phyloP scores from a whole-genome alignment of 331 rosid species.

The Pyracantha coccinea region DNA sequence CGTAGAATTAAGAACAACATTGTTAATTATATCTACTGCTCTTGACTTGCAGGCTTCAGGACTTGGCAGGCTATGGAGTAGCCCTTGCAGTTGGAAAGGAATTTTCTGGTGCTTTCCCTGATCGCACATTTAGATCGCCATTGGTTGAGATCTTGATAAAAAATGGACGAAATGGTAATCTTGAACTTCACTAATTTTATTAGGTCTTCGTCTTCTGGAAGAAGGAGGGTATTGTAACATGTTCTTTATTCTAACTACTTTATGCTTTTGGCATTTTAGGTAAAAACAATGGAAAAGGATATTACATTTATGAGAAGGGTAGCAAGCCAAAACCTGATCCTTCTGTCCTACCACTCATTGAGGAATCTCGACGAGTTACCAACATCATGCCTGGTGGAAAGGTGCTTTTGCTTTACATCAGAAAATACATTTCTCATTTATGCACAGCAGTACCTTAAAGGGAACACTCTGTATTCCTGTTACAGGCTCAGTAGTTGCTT shows the following conservation, averaged over 20 bases:
- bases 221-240: slow-evolving; percentile 1
- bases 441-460: too few species aligned
- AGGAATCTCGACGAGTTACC: slow-evolving; percentile 57
- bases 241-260: slow-evolving; percentile 3
- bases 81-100: slow-evolving; percentile 51
- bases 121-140: slow-evolving; percentile 53
- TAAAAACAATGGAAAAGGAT: slow-evolving; percentile 90
- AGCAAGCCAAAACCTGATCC: slow-evolving; percentile 80
- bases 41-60: slow-evolving; percentile 72
- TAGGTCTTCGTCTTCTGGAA: not conserved
- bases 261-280: slow-evolving; percentile 32
- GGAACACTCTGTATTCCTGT: not conserved
- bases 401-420: slow-evolving; percentile 30
- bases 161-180: slow-evolving; percentile 78
- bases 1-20: not conserved
- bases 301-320: slow-evolving; percentile 68
- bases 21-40: slow-evolving; percentile 3
- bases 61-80: slow-evolving; percentile 87
- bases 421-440: too few species aligned
- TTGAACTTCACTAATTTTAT: not conserved
- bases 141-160: slow-evolving; percentile 57
- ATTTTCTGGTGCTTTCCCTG: slow-evolving; percentile 54
- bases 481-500: slow-evolving; percentile 3
- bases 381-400: slow-evolving; percentile 77
- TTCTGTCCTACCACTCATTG: slow-evolving; percentile 56